Conservation (phyloP, 1,284 basidiomycete species). For the Rhodotorula sp. region DNA sequence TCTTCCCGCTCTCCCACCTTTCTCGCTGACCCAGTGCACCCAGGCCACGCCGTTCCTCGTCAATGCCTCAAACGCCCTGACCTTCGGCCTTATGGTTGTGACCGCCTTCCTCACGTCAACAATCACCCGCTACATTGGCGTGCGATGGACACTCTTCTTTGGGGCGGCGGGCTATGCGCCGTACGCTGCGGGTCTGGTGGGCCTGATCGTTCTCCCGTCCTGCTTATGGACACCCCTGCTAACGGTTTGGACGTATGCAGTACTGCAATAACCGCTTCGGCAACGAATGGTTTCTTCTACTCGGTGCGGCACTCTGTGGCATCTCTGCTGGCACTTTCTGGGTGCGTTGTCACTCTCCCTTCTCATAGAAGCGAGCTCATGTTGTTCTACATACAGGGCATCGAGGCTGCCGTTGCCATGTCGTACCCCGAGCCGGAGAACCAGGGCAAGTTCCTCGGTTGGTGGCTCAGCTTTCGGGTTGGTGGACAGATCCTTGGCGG, state of each 20-base stretch:
- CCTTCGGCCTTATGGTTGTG: slow-evolving; percentile 48
- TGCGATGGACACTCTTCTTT: slow-evolving; percentile 29
- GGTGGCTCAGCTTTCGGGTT: slow-evolving; percentile 46
- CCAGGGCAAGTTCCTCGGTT: slow-evolving; percentile 50
- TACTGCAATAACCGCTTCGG: slow-evolving; percentile 46
- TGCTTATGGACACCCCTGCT: background rate
- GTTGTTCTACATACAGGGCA: slow-evolving; percentile 47
- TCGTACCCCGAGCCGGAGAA: slow-evolving; percentile 50
- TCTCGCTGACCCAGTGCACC: background rate
- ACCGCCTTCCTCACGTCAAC: slow-evolving; percentile 28
- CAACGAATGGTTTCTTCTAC: slow-evolving; percentile 50
- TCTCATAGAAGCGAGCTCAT: background rate
- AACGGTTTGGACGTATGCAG: background rate
- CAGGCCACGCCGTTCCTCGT: background rate
- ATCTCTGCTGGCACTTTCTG: slow-evolving; percentile 32
- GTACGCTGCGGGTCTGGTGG: slow-evolving; percentile 14
- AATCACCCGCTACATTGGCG: slow-evolving; percentile 21
- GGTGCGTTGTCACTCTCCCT: background rate
- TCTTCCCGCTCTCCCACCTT: slow-evolving; percentile 47
- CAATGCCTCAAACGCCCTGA: slow-evolving; percentile 39
- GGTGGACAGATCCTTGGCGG: slow-evolving; percentile 37
- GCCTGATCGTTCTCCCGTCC: background rate
- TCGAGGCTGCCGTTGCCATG: slow-evolving; percentile 46
- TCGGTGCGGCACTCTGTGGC: slow-evolving; percentile 53
- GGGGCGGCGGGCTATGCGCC: slow-evolving; percentile 45